Percentiles rank a stretch among this genome's conserved stretches.
Conservation (phyloP, 2,329 filamentous ascomycete species). For the Fusarium solani-melongenae region DNA sequence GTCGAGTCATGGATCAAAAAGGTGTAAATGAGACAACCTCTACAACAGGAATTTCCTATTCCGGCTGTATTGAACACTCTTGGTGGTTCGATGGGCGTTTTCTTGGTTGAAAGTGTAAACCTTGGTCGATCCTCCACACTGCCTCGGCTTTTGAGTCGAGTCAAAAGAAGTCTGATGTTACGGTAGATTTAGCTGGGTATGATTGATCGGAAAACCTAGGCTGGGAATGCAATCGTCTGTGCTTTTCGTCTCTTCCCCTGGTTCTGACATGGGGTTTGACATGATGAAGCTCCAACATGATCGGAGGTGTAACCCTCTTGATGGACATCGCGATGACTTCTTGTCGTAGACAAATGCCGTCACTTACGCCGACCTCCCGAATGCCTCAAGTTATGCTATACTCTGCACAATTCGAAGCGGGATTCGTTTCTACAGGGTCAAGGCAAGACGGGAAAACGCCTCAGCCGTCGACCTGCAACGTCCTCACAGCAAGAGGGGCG, state of each 20-base stretch:
- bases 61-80: not conserved
- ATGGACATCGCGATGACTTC: not conserved
- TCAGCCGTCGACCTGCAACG: constrained; percentile 17
- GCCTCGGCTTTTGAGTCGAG: not conserved
- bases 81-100: not conserved
- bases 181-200: constrained; percentile 13
- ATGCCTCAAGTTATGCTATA: not conserved
- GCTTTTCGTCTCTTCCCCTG: not conserved
- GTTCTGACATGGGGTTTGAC: constrained; percentile 1
- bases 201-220: constrained; percentile 7
- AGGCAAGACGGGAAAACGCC: constrained; percentile 3
- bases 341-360: not conserved
- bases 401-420: not conserved
- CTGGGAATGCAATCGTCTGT: not conserved
- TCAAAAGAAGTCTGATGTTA: not conserved
- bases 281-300: not conserved
- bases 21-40: not conserved
- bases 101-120: not conserved
- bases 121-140: constrained; percentile 18
- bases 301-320: not conserved
- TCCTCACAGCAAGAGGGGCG: constrained; percentile 6
- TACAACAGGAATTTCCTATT: not conserved
- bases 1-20: not conserved
- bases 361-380: not conserved
- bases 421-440: not conserved